phyloP scores from a whole-genome alignment of 2,329 filamentous ascomycete genomes.

The Paraphoma sp. region DNA sequence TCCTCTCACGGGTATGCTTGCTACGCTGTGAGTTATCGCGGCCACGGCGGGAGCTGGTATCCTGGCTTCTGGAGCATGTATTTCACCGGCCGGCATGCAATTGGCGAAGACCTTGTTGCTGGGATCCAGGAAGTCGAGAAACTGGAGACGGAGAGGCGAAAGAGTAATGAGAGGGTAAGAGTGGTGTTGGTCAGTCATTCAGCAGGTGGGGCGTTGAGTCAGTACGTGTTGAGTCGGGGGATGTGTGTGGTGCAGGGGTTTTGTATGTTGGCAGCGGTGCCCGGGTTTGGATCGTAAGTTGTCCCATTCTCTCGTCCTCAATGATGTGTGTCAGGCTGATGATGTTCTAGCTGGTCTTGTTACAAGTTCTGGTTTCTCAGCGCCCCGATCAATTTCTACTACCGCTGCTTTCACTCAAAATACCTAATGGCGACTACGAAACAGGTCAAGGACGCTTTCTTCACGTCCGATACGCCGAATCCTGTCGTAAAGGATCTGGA shows the following conservation, averaged over 20 bases:
- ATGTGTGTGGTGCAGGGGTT: slow-evolving; percentile 53
- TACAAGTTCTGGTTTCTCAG: slow-evolving; percentile 35
- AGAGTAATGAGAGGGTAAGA: slow-evolving; percentile 31
- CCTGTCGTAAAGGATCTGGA: slow-evolving; percentile 53
- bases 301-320: no score
- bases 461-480: slow-evolving; percentile 53
- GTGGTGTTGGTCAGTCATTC: slow-evolving; percentile 60
- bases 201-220: slow-evolving; percentile 59
- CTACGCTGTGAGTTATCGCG: slow-evolving; percentile 61
- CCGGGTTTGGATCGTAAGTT: slow-evolving; percentile 58
- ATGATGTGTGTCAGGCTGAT: not conserved
- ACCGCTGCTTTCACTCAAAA: slow-evolving; percentile 58
- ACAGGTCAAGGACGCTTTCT: slow-evolving; percentile 60
- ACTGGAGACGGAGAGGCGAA: slow-evolving; percentile 38
- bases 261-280: slow-evolving; percentile 56
- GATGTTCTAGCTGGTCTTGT: slow-evolving; percentile 27
- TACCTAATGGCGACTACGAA: slow-evolving; percentile 60
- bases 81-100: slow-evolving; percentile 50
- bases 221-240: slow-evolving; percentile 56
- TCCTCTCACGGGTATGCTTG: slow-evolving; percentile 53
- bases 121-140: slow-evolving; percentile 45
- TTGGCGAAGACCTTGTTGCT: slow-evolving; percentile 55
- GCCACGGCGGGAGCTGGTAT: slow-evolving; percentile 61
- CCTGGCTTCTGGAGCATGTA: slow-evolving; percentile 59
- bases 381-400: slow-evolving; percentile 32